Evolutionary conservation across 495 filamentous ascomycete genomes (phyloP), one percentile per base, ranked within the genome.

Genomic region (Extremus antarcticus): DNA sequence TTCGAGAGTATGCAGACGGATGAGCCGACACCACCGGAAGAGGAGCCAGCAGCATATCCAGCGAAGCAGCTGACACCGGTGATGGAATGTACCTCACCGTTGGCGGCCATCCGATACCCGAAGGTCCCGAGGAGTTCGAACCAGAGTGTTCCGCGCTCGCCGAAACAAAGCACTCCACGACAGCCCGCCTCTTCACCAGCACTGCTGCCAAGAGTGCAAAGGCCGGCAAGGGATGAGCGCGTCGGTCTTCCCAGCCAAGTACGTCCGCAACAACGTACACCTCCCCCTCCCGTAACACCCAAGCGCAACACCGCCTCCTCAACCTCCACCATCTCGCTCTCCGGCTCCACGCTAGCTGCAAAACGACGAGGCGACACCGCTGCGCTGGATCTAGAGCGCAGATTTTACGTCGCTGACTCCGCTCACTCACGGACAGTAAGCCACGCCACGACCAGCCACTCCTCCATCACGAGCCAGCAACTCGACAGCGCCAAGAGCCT

Each of bases 101-200:
- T 72, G 20, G 67, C 68, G 3, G 55, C 56, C 10, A 57, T 72
- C 3, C 50, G 65, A 25, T 72, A 72, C 51, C 70, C 70, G 24
- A 69, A 70, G 49, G 57, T 72, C 16, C 70, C 70, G 1, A 52
- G 70, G 15, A 63, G 67, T 21, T 67, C 65, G 0, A 71, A 70
- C 43, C 67, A 71, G 50, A 39, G 61, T 1, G 65, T 72, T 0
- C 64, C 70, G 13, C 61, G 68, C 1, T 65, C 59, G 22, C 70
- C 65, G 17, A 23, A 23, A 1, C 21, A 47, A 25, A 39, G 59
- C 51, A 19, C 50, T 10, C 22, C 51, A n/a, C n/a, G n/a, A n/a
- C n/a, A n/a, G n/a, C n/a, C n/a, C n/a, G n/a, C n/a, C n/a, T n/a
- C n/a, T n/a, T n/a, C n/a, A n/a, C n/a, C n/a, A n/a, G n/a, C n/a